A percentile compares a stretch with the other conserved stretches of the same genome.
phyloP scores from a whole-genome alignment of 1,284 basidiomycete species.

The Irpex sp. region DNA sequence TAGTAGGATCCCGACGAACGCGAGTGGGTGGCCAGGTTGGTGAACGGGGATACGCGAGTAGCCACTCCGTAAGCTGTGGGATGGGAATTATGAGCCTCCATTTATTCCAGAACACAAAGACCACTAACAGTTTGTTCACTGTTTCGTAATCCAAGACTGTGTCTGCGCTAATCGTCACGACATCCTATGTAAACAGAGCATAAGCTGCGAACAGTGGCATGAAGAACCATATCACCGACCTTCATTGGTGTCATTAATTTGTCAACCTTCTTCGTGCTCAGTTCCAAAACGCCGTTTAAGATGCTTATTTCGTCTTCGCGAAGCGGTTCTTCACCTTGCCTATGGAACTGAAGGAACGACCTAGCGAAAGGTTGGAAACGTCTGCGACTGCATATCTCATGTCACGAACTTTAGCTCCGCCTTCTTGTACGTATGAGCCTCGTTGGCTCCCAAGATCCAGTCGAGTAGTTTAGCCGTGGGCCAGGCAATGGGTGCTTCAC shows the following conservation, averaged over 20 bases:
- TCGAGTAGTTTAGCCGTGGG: constrained; percentile 89
- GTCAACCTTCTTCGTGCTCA: constrained; percentile 82
- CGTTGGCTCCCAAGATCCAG: constrained; percentile 67
- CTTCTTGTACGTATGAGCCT: constrained; percentile 83
- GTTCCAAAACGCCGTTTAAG: constrained; percentile 82
- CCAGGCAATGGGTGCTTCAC: constrained; percentile 77
- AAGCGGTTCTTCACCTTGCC: constrained; percentile 83
- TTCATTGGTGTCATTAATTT: constrained; percentile 87
- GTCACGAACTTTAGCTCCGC: constrained; percentile 69
- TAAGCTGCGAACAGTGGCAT: neutral
- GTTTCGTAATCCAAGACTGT: constrained; percentile 77
- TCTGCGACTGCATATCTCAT: neutral
- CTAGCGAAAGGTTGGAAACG: constrained; percentile 7
- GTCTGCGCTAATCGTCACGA: constrained; percentile 74
- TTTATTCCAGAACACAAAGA: constrained; percentile 18
- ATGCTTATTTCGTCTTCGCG: constrained; percentile 89
- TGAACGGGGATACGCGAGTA: constrained; percentile 96
- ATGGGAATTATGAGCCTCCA: constrained; percentile 4
- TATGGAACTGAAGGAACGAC: constrained; percentile 89
- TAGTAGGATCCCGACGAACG: constrained; percentile 87
- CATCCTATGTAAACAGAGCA: constrained; percentile 48
- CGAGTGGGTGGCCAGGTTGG: constrained; percentile 66
- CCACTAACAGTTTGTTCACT: constrained; percentile 64
- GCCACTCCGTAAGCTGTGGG: constrained; percentile 63
- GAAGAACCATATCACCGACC: constrained; percentile 29